Base-by-base conservation (phyloP, 1,284 basidiomycete species). In the Cystobasidium sp. region DNA sequence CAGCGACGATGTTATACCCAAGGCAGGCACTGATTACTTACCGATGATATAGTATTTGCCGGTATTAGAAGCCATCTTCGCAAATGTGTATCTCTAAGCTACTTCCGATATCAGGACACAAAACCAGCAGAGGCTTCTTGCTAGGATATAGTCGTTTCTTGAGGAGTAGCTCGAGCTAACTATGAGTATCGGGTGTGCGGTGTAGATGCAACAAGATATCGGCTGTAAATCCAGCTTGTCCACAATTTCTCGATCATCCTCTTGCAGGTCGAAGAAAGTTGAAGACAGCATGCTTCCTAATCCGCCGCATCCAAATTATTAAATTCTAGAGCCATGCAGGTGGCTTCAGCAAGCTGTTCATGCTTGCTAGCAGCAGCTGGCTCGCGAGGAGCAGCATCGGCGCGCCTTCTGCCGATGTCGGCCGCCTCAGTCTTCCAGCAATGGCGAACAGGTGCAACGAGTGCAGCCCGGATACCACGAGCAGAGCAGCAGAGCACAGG, bases 41-140 rank as follows among this genome's bases (percentile, higher is more conserved):
- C 69, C 69, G 10, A 71, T 64, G 43, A 71, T 71, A 47, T 71
- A 71, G 49, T 62, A 55, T 56, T 71, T 71, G 41, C 66, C 43
- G 10, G 31, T 67, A 58, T 31, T 51, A 9, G 69, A 64, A 20
- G 49, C 22, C 52, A 52, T 67, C 47, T 51, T 43, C 39, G 64
- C 64, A 67, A 39, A 41, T 24, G 39, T 59, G 8, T 9, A 59
- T 4, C 20, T 22, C 31, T 31, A 31, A 31, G 52, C 52, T 53
- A 53, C 9, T 9, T 53, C 24, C 20, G 18, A 20, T 1, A 22
- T 20, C 20, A 22, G n/a, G 7, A 20, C 4, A 6, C 22, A 43
- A 41, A n/a, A 6, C 8, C 6, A 41, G 18, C 12, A 9, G 43
- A 41, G 39, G 37, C 9, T 56, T 22, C 24, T 37, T 37, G 24